Base-by-base conservation (phyloP, 495 filamentous ascomycete species). In the Aspergillus ostianus region DNA sequence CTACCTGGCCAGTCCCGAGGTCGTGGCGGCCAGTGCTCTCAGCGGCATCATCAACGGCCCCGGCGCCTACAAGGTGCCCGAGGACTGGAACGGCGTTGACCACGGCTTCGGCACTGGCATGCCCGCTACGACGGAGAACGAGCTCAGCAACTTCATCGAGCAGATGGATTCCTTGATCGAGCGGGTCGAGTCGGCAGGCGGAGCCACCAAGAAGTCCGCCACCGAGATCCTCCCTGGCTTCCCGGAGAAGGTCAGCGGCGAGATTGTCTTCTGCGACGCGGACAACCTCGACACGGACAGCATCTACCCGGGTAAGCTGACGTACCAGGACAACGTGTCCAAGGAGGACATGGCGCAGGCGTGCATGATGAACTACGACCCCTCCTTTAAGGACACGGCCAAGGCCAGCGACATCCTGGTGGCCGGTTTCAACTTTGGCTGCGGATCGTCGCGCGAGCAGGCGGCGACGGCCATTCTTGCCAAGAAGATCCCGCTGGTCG, bases 291-390 rank as follows among this genome's bases (percentile, higher is more conserved):
- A 80, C 64, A 78, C 75, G 23, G 75, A 79, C 57, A 82, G 81
- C 47, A 96, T 97, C 72, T 96, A 97, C 71, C 90, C 92, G 3
- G 90, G 90, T 0, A 91, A 92, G 66, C 91, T 89, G 67, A 96
- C 92, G 1, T 97, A 96, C 75, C 90, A 93, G 67, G 92, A 97
- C 70, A 83, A 88, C 69, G 78, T 97, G n/a, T 74, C 90, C 0
- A 73, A 68, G 1, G 85, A 88, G 48, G 85, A 84, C 51, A 96
- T 97, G 91, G 90, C 91, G 0, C 71, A 88, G 64, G 92, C 92
- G 2, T 91, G 87, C 70, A 95, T 97, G 90, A 78, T 85, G 64
- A 97, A 97, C 78, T 97, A 94, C 75, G 93, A 97, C 70, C 65
- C 78, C 0, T 54, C 67, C 3, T 96, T 97, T 69, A 63, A 74